Evolutionary conservation across 2,329 filamentous ascomycete genomes (phyloP), one percentile per base, ranked within the genome.

Genomic region (Colletotrichum magnum): DNA sequence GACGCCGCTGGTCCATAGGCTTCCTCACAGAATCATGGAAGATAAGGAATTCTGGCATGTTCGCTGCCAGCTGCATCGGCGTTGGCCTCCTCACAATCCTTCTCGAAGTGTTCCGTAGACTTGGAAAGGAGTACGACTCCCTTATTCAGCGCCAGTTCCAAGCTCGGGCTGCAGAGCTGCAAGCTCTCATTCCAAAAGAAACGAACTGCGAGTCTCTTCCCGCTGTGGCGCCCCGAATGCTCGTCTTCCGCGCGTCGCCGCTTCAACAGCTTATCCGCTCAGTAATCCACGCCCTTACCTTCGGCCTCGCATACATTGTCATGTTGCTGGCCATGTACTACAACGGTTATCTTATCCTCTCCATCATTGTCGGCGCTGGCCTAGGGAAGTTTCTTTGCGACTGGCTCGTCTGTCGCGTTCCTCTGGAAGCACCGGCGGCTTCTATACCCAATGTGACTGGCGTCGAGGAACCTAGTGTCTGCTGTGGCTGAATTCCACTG

Each of bases 301-400:
- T 84, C 60, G 82, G 81, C 15, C 61, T 83, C 43, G 82, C 82
- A 2, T 84, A 84, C 60, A 78, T 84, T 15, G 70, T 84, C 63
- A 84, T 84, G 82, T 68, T 84, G 70, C 74, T 84, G 52, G 82
- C 81, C 58, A 84, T 84, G 82, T 81, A 80, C 50, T 84, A 82
- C 69, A 84, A 84, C 50, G 82, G 82, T 32, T 84, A 82, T 65
- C 77, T 84, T 63, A 82, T 84, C 65, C 79, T 84, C 64, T 79
- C 77, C 58, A 83, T 84, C 57, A 75, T 84, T 32, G 74, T 87
- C 50, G 86, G 86, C 4, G 84, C 84, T 10, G 82, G 83, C 7
- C 71, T 87, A 52, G 86, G 86, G 68, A 87, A 87, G 77, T 87
- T 87, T 73, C 71, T 86, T n/a, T 86, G 83, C 72, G 85, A 87